These are phyloP conservation scores for Backusella circina DNA, from an alignment of 192 early-diverging fungal genomes.

Conservation along the genomic window DNA sequence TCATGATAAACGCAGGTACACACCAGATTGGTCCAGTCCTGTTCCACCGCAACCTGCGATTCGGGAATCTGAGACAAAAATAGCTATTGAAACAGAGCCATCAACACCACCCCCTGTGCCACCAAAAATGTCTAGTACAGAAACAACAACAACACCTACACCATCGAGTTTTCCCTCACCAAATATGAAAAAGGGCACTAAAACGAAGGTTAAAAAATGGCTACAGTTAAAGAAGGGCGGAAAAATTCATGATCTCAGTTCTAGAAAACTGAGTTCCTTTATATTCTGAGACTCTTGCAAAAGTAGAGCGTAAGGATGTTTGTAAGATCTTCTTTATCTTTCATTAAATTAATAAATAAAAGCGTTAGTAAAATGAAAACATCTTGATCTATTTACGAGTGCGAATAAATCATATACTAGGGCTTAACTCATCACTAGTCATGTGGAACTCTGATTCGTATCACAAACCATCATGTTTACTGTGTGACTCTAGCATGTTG, in stretches of 20 bases:
- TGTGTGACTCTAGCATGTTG: background rate
- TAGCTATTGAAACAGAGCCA: background rate
- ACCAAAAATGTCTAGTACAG: background rate
- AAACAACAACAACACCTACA: background rate
- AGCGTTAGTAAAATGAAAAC: background rate
- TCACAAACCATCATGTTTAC: too few species aligned
- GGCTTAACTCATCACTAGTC: too few species aligned
- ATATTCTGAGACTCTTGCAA: background rate
- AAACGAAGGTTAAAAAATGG: background rate
- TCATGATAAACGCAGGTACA: background rate
- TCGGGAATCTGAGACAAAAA: conserved; percentile 1
- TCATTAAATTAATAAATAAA: background rate
- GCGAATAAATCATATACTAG: background rate
- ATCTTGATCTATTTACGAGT: background rate
- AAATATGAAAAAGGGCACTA: background rate
- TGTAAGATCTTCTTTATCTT: background rate
- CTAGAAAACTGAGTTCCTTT: background rate
- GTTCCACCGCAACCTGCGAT: background rate
- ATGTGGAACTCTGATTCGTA: too few species aligned
- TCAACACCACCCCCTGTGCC: background rate
- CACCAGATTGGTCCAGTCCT: background rate
- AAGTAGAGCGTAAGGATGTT: background rate
- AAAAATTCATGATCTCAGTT: background rate
- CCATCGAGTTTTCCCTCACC: background rate
- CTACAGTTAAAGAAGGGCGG: background rate